A percentile compares a stretch with the other conserved stretches of the same genome.
These are phyloP conservation scores for Fagopyrum homotropicum DNA, from an alignment of 148 eudicot genomes.

Conservation along the genomic window DNA sequence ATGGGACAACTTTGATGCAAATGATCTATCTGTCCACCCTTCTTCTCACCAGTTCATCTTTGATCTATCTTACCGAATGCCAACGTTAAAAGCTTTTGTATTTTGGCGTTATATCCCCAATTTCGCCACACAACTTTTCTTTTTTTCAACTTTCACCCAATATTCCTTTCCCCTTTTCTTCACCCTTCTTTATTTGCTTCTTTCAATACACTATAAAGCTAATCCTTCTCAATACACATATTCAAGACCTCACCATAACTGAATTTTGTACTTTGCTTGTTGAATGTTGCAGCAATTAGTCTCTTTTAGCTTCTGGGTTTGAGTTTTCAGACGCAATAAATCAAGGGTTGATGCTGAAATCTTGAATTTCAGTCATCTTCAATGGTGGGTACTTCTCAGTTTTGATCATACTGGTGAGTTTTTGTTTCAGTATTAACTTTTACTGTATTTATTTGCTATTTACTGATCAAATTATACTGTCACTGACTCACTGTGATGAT, in stretches of 20 bases:
- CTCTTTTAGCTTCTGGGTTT: neutral
- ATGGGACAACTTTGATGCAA: slow-evolving; percentile 10
- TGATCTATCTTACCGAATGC: neutral
- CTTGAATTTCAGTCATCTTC: neutral
- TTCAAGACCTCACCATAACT: slow-evolving; percentile 9
- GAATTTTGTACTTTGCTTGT: neutral
- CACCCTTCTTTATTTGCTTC: neutral
- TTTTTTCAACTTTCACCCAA: slow-evolving; percentile 11
- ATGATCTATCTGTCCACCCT: slow-evolving; percentile 5
- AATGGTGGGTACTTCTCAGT: neutral
- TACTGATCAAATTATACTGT: slow-evolving; percentile 1
- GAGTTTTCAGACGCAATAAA: neutral
- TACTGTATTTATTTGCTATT: neutral
- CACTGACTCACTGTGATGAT: neutral
- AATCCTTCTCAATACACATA: neutral
- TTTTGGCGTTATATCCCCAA: slow-evolving; percentile 11
- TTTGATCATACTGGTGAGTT: neutral
- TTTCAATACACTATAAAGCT: slow-evolving; percentile 8
- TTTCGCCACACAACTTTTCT: neutral
- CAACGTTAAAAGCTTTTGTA: slow-evolving; percentile 2
- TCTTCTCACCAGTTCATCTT: neutral
- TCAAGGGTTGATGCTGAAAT: neutral
- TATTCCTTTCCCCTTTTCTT: slow-evolving; percentile 13
- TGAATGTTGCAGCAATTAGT: neutral
- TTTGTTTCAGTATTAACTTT: neutral